Evolutionary conservation across 1,284 basidiomycete genomes (phyloP), one percentile per base, ranked within the genome.

Genomic region (Stygiomarasmius scandens): DNA sequence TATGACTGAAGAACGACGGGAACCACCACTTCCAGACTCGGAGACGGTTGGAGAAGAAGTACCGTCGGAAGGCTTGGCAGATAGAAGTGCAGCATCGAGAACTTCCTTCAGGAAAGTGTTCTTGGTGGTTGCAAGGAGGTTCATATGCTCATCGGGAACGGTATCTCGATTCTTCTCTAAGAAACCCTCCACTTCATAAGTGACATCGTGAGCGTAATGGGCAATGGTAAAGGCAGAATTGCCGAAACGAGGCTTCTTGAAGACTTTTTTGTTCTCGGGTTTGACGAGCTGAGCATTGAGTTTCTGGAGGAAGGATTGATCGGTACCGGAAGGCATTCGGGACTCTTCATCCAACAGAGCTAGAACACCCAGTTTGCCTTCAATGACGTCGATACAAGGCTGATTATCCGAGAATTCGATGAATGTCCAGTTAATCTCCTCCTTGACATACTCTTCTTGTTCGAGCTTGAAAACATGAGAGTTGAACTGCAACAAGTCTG

Each of bases 381-480:
- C 97, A 66, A 99, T 98, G 66, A 98, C 89, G 71, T 99, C 94
- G 72, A 99, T 99, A 71, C 95, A 98, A 34, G 95, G 95, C 70
- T 99, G 97, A 69, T 99, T 99, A 76, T 99, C 97, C 11, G 92
- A 94, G 74, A 98, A 99, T 69, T 98, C 95, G 74, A 99, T 99
- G 76, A 99, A 99, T 1, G 93, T 98, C 97, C 97, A 99, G 70
- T 96, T 95, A 72, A 99, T 99, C 75, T 98, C 84, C 71, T 99
- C 97, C 59, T 95, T 93, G 57, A 99, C 85, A 69, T 99, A 99
- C 77, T 99, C 97, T 72, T 99, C 97, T 79, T 99, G 97, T 71
- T 99, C 97, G 29, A 98, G 86, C 81, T 96, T 96, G 87, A 99
- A 99, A 54, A 99, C 97, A 71, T 99, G 97, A 1, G 95, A 96